These are phyloP conservation scores for Podaxis sp. DNA, from an alignment of 768 basidiomycete genomes.

Conservation along the genomic window DNA sequence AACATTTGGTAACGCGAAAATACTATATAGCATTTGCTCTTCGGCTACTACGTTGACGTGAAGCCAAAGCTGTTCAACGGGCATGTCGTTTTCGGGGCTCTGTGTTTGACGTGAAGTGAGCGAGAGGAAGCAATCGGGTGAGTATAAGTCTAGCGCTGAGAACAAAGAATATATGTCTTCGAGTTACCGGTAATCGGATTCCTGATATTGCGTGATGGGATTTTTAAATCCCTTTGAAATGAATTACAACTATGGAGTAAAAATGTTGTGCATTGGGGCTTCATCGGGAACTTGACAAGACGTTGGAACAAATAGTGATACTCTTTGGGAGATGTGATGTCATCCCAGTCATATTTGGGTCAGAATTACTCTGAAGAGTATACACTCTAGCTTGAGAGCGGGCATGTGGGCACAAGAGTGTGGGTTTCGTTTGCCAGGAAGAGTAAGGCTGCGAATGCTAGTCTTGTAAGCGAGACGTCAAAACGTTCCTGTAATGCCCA, in stretches of 20 bases:
- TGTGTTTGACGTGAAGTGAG: background rate
- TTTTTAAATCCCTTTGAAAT: no score
- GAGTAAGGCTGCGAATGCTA: slow-evolving; percentile 3
- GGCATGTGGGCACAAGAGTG: background rate
- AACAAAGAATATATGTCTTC: background rate
- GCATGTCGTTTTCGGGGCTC: background rate
- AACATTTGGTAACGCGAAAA: background rate
- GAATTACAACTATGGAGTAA: no score
- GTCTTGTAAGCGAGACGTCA: background rate
- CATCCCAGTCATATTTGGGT: no score
- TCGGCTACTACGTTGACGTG: background rate
- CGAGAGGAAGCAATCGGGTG: no score
- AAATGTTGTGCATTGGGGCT: no score
- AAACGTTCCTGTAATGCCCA: background rate
- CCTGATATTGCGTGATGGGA: no score
- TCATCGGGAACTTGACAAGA: no score
- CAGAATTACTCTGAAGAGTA: no score
- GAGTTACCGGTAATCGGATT: background rate
- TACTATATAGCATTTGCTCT: background rate
- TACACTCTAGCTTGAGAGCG: background rate
- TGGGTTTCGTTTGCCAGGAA: slow-evolving; percentile 1
- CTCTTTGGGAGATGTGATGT: no score
- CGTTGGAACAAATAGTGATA: no score
- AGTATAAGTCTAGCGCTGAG: background rate
- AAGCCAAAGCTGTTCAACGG: background rate